Percentiles rank a stretch among this genome's conserved stretches.
These are phyloP conservation scores for Chrysoporthe deuterocubensis DNA, from an alignment of 2,329 filamentous ascomycete species.

Conservation along the genomic window DNA sequence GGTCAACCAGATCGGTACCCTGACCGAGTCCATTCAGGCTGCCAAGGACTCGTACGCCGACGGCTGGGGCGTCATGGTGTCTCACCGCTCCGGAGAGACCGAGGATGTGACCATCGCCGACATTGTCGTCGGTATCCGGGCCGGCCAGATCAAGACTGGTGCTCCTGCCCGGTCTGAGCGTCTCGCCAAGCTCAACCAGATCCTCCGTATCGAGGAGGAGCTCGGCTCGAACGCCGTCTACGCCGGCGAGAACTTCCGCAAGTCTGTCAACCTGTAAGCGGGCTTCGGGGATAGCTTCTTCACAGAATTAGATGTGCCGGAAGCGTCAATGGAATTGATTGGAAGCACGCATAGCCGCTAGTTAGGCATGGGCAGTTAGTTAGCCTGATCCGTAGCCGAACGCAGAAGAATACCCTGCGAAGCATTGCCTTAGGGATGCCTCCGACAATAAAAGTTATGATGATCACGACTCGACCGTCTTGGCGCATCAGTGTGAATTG, in stretches of 20 bases:
- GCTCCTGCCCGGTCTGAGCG: slow-evolving; percentile 95
- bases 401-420: slow-evolving; percentile 24
- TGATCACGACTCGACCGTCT: slow-evolving; percentile 1
- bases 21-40: slow-evolving; percentile 98
- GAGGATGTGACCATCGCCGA: slow-evolving; percentile 99
- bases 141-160: slow-evolving; percentile 99
- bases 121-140: slow-evolving; percentile 93
- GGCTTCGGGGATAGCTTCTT: slow-evolving; percentile 19
- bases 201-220: slow-evolving; percentile 99
- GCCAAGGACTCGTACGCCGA: slow-evolving; percentile 97
- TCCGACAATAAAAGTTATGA: slow-evolving; percentile 24
- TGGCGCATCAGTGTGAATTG: not conserved
- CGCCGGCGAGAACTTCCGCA: slow-evolving; percentile 91
- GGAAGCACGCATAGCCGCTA: slow-evolving; percentile 24
- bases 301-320: slow-evolving; percentile 15
- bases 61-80: slow-evolving; percentile 99
- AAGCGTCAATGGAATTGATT: slow-evolving; percentile 16
- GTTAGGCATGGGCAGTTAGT: slow-evolving; percentile 10
- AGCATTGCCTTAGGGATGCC: slow-evolving; percentile 24
- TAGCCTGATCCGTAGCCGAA: slow-evolving; percentile 18
- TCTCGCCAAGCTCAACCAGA: slow-evolving; percentile 99
- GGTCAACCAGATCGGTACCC: slow-evolving; percentile 99
- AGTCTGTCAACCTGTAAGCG: slow-evolving; percentile 80
- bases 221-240: slow-evolving; percentile 90
- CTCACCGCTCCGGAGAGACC: slow-evolving; percentile 98